Evolutionary conservation across 805 yeast species (phyloP), one percentile per base, ranked within the genome.

Genomic region (Saccharomycopsis schoenii): DNA sequence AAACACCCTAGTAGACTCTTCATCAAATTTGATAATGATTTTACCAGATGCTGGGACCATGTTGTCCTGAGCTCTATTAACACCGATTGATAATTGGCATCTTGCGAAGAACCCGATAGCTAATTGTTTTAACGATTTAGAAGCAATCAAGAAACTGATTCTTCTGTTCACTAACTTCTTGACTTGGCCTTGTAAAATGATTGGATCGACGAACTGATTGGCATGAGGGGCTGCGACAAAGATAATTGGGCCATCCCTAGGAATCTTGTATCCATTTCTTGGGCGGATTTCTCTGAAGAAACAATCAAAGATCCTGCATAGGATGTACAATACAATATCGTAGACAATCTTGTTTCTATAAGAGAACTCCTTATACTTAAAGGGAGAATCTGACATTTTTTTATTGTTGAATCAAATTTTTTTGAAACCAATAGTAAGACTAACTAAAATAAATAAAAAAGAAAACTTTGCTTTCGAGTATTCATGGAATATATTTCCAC

Each of bases 211-310:
- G 64, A 88, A 88, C 68, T 89, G 96, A 69, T 89, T 89, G 17
- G 97, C 96, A 74, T 93, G 99, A 1, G 98, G 98, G 1, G 97
- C 99, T 6, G 93, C 96, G 42, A 94, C 98, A 66, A 94, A 86
- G 60, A 93, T 86, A 14, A 63, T 62, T 14, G 66, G 66, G 17
- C 65, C 65, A 14, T 40, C 55, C 6, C 11, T 42, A 14, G 88
- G 87, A 58, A 83, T 79, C 56, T 81, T 80, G 73, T 83, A 89
- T 0, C 96, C 90, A 0, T 97, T 97, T 62, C 98, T 80, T 2
- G 94, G 84, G 59, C 89, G 80, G 64, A 93, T 90, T 69, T 92
- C 97, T 62, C 98, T 75, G 74, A 93, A 93, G 76, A 93, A 93
- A 55, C 85, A 78, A 67, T 81, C 80, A 67, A 84, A 83, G 10